phyloP scores from a whole-genome alignment of 495 filamentous ascomycete genomes.

The Sabuloglossum arenarium region DNA sequence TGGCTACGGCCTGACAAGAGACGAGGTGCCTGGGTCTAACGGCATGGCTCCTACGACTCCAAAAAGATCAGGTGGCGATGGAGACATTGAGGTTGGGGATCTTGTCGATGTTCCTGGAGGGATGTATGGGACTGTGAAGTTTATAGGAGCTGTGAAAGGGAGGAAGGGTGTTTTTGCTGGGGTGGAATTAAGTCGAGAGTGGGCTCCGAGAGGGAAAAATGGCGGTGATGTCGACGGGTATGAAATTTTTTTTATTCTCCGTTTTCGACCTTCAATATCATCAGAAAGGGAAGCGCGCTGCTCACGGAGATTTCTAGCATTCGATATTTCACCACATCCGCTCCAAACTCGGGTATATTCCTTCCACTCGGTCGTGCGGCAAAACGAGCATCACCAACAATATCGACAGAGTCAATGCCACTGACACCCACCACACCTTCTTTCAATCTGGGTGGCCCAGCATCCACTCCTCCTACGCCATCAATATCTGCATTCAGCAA shows the following conservation, averaged over 20 bases:
- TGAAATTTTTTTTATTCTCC: constrained; percentile 11
- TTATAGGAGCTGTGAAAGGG: constrained; percentile 66
- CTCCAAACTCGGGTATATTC: constrained; percentile 77
- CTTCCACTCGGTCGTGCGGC: constrained; percentile 70
- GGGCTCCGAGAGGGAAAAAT: constrained; percentile 75
- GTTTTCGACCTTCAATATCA: background rate
- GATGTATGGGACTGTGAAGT: constrained; percentile 82
- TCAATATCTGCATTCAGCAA: constrained; percentile 52
- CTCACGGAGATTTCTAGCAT: constrained; percentile 24
- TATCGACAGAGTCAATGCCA: constrained; percentile 34
- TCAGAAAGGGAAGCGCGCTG: constrained; percentile 4
- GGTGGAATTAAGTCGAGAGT: constrained; percentile 75
- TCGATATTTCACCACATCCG: constrained; percentile 64
- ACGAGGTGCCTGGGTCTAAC: background rate
- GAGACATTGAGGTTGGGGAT: constrained; percentile 62
- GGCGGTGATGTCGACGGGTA: constrained; percentile 93
- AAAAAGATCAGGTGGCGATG: constrained; percentile 13
- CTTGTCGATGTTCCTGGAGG: constrained; percentile 83
- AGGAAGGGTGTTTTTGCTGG: constrained; percentile 86
- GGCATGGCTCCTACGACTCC: constrained; percentile 8
- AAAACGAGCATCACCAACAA: constrained; percentile 41
- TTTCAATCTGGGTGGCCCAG: constrained; percentile 3
- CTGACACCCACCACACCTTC: constrained; percentile 40
- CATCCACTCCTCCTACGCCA: constrained; percentile 43
- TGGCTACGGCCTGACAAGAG: background rate